phyloP scores from a whole-genome alignment of 2,329 filamentous ascomycete genomes.

The Stemphylium beticola region DNA sequence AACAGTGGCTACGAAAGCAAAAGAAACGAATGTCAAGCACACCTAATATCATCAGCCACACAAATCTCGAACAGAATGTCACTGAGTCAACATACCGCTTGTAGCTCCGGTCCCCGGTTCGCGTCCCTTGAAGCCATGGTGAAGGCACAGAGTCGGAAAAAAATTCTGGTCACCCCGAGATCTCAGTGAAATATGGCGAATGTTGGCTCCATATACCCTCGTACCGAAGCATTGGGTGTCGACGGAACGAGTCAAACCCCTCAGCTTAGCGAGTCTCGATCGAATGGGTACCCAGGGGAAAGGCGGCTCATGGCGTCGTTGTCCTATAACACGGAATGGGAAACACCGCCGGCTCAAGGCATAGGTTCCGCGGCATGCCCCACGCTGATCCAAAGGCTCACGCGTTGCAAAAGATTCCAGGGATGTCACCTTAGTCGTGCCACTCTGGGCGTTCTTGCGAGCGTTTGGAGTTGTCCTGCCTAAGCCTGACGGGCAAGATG shows the following conservation, averaged over 20 bases:
- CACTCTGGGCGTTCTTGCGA: not conserved
- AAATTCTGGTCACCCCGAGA: slow-evolving; percentile 24
- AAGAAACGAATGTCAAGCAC: slow-evolving; percentile 47
- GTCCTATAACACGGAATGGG: slow-evolving; percentile 2
- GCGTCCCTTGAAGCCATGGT: slow-evolving; percentile 29
- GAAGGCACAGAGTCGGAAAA: slow-evolving; percentile 4
- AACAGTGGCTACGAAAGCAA: slow-evolving; percentile 48
- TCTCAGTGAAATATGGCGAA: slow-evolving; percentile 13
- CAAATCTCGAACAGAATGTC: not conserved
- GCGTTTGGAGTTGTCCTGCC: not conserved
- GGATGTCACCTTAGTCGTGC: not conserved
- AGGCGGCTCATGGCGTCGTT: slow-evolving; percentile 9
- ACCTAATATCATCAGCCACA: slow-evolving; percentile 26
- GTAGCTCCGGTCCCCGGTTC: slow-evolving; percentile 41
- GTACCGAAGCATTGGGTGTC: slow-evolving; percentile 14
- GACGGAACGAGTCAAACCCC: slow-evolving; percentile 3
- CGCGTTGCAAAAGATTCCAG: not conserved
- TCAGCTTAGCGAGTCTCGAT: slow-evolving; percentile 12
- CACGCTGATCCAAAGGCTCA: slow-evolving; percentile 7
- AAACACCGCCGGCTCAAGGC: slow-evolving; percentile 5
- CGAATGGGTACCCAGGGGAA: slow-evolving; percentile 13
- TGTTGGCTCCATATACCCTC: slow-evolving; percentile 22
- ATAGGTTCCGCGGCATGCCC: slow-evolving; percentile 2
- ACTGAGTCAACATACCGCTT: slow-evolving; percentile 31
- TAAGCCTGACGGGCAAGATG: not conserved